A percentile compares a stretch with the other conserved stretches of the same genome.
These are phyloP conservation scores for Xanthoparmelia taractica DNA, from an alignment of 495 filamentous ascomycete species.

Conservation along the genomic window DNA sequence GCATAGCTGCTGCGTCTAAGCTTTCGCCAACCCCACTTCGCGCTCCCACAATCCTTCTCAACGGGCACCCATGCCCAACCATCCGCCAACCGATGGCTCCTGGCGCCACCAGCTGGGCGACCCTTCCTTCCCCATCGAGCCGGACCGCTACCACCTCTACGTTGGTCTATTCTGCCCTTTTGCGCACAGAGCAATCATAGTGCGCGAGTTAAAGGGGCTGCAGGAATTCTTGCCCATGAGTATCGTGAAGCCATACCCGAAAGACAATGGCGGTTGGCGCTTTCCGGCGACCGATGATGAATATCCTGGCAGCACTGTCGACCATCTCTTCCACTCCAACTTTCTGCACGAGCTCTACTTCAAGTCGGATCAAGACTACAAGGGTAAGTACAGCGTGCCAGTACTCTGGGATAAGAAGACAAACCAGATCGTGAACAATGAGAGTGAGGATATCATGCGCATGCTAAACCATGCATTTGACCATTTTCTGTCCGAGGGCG, in stretches of 20 bases:
- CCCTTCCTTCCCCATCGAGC: slow-evolving; percentile 58
- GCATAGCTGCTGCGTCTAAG: neutral
- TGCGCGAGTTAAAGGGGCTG: slow-evolving; percentile 69
- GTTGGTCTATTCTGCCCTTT: slow-evolving; percentile 49
- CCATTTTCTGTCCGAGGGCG: slow-evolving; percentile 29
- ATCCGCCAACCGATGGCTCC: slow-evolving; percentile 18
- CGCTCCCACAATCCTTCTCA: neutral
- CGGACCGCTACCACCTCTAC: slow-evolving; percentile 71
- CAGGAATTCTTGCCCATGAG: slow-evolving; percentile 61
- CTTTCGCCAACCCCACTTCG: neutral
- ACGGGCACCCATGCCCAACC: slow-evolving; percentile 16
- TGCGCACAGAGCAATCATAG: slow-evolving; percentile 63
- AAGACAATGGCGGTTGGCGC: slow-evolving; percentile 47
- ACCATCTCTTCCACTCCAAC: slow-evolving; percentile 42
- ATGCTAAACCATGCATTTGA: slow-evolving; percentile 45
- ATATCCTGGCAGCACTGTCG: slow-evolving; percentile 45
- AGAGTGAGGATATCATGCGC: slow-evolving; percentile 46
- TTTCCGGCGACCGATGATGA: slow-evolving; percentile 43
- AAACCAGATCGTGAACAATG: slow-evolving; percentile 44
- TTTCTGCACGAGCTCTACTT: slow-evolving; percentile 50
- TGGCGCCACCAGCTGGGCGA: slow-evolving; percentile 19
- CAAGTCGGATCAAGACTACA: slow-evolving; percentile 42
- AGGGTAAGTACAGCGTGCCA: slow-evolving; percentile 48
- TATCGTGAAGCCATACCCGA: slow-evolving; percentile 63
- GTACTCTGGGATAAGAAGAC: slow-evolving; percentile 50